Percentiles rank a stretch among this genome's conserved stretches.
These are phyloP conservation scores for Claviceps digitariae DNA, from an alignment of 2,329 filamentous ascomycete genomes.

Conservation along the genomic window DNA sequence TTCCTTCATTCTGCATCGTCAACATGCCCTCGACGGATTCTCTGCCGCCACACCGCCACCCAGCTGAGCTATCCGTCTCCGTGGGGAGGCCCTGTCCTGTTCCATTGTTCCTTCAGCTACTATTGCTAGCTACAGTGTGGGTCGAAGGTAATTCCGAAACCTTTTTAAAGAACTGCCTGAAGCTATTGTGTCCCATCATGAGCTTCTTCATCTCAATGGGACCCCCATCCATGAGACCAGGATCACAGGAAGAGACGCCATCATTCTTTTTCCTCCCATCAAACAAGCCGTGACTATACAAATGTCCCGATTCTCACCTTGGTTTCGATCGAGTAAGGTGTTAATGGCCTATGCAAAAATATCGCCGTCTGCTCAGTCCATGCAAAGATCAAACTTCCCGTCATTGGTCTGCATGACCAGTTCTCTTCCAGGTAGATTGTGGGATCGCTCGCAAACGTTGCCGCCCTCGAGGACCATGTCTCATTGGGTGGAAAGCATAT, in stretches of 20 bases:
- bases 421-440: not conserved
- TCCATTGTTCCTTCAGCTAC: not conserved
- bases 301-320: too few relatives aligned
- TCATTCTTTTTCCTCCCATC: too few relatives aligned
- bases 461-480: too few relatives aligned
- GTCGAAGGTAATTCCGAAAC: too few relatives aligned
- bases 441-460: not conserved
- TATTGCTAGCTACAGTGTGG: too few relatives aligned
- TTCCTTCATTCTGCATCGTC: not conserved
- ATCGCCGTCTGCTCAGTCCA: not conserved
- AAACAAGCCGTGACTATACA: not conserved
- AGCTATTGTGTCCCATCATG: not conserved
- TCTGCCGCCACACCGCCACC: not conserved
- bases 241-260: too few relatives aligned
- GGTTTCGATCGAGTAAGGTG: too few relatives aligned
- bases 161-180: too few relatives aligned
- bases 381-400: not conserved
- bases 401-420: not conserved
- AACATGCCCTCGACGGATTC: not conserved
- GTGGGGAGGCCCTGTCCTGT: too few relatives aligned
- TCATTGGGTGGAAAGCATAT: not conserved
- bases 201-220: not conserved
- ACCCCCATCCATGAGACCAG: too few relatives aligned
- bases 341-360: too few relatives aligned
- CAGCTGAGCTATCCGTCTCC: not conserved